Conservation (phyloP, 768 basidiomycete species). For the Favolaschia claudopus region DNA sequence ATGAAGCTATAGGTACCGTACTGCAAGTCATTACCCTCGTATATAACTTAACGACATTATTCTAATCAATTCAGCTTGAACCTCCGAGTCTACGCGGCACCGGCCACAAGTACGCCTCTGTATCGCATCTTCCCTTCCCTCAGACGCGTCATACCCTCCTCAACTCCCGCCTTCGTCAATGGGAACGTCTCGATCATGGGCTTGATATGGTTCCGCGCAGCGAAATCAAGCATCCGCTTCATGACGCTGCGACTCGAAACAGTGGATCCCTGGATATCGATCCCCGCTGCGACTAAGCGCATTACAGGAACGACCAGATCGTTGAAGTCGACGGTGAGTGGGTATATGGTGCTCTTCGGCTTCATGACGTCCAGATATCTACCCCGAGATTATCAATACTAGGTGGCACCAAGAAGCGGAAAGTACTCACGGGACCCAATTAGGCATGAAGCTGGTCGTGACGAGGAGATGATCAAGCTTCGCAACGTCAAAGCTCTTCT, state of each 20-base stretch:
- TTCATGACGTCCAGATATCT: constrained; percentile 11
- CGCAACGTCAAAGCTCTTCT: constrained; percentile 31
- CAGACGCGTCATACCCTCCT: constrained; percentile 3
- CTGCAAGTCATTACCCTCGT: too few species aligned
- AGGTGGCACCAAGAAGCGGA: neutral
- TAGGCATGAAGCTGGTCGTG: constrained; percentile 24
- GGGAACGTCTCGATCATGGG: constrained; percentile 40
- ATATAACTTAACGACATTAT: too few species aligned
- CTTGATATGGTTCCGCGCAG: constrained; percentile 34
- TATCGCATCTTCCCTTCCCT: constrained; percentile 1
- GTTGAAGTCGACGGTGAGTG: constrained; percentile 3
- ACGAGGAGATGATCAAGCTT: constrained; percentile 20
- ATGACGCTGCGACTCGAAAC: constrained; percentile 1
- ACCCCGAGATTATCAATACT: too few species aligned
- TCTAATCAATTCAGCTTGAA: too few species aligned
- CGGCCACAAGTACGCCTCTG: constrained; percentile 7
- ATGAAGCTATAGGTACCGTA: too few species aligned
- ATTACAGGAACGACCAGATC: constrained; percentile 5
- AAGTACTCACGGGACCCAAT: neutral
- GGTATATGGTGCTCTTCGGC: constrained; percentile 13
- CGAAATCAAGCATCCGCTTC: constrained; percentile 40
- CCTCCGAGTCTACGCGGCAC: too few species aligned
- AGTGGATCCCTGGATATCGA: constrained; percentile 29
- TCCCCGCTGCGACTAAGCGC: neutral
- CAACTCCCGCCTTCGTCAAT: constrained; percentile 34